These are phyloP conservation scores for Didymosphaeria variabile DNA, from an alignment of 2,329 filamentous ascomycete genomes.

Conservation along the genomic window DNA sequence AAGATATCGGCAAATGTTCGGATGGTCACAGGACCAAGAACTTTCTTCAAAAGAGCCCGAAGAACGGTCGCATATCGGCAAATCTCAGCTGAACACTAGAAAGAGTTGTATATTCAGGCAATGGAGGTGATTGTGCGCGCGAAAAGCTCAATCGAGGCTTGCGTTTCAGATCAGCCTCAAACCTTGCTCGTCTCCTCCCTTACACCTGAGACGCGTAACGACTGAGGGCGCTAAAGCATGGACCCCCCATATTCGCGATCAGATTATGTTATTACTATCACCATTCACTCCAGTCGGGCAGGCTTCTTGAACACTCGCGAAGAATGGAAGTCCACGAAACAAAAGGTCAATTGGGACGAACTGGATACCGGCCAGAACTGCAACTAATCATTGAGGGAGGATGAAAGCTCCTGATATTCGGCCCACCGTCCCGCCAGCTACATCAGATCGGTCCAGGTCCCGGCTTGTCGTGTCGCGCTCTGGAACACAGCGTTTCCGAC, in stretches of 20 bases:
- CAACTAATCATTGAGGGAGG: not conserved
- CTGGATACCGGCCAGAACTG: not conserved
- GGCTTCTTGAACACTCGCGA: no score
- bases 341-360: not conserved
- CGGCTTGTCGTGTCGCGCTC: conserved; percentile 7
- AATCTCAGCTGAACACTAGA: not conserved
- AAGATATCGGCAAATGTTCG: not conserved
- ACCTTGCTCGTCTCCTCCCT: conserved; percentile 1
- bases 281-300: no score
- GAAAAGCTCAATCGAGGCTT: not conserved
- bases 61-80: not conserved
- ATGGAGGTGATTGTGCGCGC: not conserved
- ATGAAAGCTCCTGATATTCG: not conserved
- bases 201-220: conserved; percentile 13
- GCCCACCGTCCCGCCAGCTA: not conserved
- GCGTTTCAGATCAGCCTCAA: conserved; percentile 14
- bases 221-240: conserved; percentile 16
- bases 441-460: not conserved
- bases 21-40: not conserved
- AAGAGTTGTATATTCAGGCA: not conserved
- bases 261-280: not conserved
- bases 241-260: not conserved
- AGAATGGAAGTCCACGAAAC: not conserved
- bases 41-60: not conserved
- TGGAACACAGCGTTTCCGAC: conserved; percentile 5